These are phyloP conservation scores for Coprinopsis strossmayeri DNA, from an alignment of 768 basidiomycete species.

Conservation along the genomic window DNA sequence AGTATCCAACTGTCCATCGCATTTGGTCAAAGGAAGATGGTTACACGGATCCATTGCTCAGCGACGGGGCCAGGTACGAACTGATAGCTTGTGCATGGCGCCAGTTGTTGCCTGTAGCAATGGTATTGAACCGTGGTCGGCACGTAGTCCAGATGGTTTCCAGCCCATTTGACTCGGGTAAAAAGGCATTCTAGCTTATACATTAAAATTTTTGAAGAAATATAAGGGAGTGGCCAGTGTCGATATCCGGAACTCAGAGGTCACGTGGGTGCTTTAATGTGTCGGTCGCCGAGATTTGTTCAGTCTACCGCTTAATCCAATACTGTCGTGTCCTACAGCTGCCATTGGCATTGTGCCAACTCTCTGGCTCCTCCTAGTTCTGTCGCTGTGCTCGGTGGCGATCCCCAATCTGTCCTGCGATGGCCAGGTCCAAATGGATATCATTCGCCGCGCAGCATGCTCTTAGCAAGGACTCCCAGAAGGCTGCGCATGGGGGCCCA, in stretches of 20 bases:
- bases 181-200: no score
- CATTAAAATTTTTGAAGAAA: no score
- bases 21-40: not conserved
- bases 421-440: constrained; percentile 35
- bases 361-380: constrained; percentile 4
- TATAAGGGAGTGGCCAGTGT: no score
- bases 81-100: not conserved
- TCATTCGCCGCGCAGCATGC: constrained; percentile 23
- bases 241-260: no score
- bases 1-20: not conserved
- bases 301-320: constrained; percentile 9
- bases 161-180: not conserved
- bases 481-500: constrained; percentile 13
- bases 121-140: no score
- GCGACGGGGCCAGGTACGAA: not conserved
- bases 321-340: constrained; percentile 9
- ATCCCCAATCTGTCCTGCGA: constrained; percentile 13
- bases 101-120: not conserved
- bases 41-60: not conserved
- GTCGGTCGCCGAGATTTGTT: constrained; percentile 11
- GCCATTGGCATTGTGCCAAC: no score
- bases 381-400: constrained; percentile 8
- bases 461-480: constrained; percentile 21
- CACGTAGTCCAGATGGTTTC: not conserved
- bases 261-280: constrained; percentile 10